Conservation (phyloP, 2,329 filamentous ascomycete genomes). For the Stemphylium vesicarium region DNA sequence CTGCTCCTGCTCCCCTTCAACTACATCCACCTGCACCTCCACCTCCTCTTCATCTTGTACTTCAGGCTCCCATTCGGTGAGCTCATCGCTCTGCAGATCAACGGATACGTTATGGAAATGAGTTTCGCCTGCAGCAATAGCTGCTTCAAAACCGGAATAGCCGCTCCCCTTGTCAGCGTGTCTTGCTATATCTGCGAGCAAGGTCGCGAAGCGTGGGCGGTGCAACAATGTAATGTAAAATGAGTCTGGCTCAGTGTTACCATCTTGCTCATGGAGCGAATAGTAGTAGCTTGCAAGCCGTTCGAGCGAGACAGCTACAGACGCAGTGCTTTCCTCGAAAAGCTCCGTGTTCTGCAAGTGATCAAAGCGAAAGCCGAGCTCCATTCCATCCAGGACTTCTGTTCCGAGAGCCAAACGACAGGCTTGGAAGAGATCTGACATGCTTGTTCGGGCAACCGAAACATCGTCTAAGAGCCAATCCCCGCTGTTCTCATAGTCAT, state of each 20-base stretch:
- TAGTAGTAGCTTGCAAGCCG: slow-evolving; percentile 67
- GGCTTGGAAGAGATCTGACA: slow-evolving; percentile 63
- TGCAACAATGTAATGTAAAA: slow-evolving; percentile 65
- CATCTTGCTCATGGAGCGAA: slow-evolving; percentile 65
- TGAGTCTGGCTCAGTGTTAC: slow-evolving; percentile 58
- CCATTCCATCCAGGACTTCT: slow-evolving; percentile 61
- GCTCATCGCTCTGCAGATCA: slow-evolving; percentile 25
- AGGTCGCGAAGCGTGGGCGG: slow-evolving; percentile 60
- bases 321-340: slow-evolving; percentile 42
- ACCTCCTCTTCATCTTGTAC: slow-evolving; percentile 14
- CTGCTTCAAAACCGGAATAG: slow-evolving; percentile 55
- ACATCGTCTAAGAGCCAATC: slow-evolving; percentile 40
- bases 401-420: slow-evolving; percentile 63
- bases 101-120: slow-evolving; percentile 29
- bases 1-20: slow-evolving; percentile 1
- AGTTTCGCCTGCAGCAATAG: slow-evolving; percentile 36
- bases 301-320: slow-evolving; percentile 40
- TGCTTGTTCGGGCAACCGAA: slow-evolving; percentile 31
- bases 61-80: slow-evolving; percentile 31
- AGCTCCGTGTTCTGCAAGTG: slow-evolving; percentile 49
- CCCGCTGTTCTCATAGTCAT: slow-evolving; percentile 37
- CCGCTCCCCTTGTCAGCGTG: slow-evolving; percentile 65
- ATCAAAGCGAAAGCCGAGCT: slow-evolving; percentile 53
- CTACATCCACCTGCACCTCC: not conserved
- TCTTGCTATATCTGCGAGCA: slow-evolving; percentile 59